Evolutionary conservation across 495 filamentous ascomycete species (phyloP), one percentile per base, ranked within the genome.

Genomic region (Annulohypoxylon maeteangense): DNA sequence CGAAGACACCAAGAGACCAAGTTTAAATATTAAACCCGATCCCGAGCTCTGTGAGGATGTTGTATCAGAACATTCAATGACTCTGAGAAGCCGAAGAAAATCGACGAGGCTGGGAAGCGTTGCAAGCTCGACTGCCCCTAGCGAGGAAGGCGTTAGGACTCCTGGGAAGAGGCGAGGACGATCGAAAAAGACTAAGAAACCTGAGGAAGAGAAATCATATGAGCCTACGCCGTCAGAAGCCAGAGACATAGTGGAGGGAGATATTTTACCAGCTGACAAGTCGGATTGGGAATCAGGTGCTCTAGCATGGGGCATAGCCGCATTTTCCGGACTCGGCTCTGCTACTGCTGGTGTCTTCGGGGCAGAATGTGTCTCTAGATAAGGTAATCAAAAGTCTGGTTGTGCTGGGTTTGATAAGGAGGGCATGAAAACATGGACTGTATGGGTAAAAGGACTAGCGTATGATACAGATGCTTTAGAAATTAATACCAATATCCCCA

Each of bases 211-310:
- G 32, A 53, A 67, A 25, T 60, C 76, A 1, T 82, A 82, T 22
- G 58, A 74, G 34, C 79, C 81, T 7, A 68, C 65, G 1, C 66
- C 69, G 14, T 74, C 66, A 11, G 76, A 71, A 18, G 40, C 55
- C 25, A 66, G 53, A 1, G 73, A 67, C 0, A 20, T 68, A 2
- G 63, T 70, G 0, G 74, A 80, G 60, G 76, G 76, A 0, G 81
- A 82, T 63, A 55, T 74, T 8, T 14, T 79, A 2, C 77, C 76
- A 12, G 72, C 72, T 3, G 70, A 74, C 8, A 80, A 78, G 8
- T 74, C 80, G 25, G 83, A 86, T 44, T 83, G 82, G 81, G 84
- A 86, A 55, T 75, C 76, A 14, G 79, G 76, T 3, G 76, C 83
- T 31, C 71, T 86, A 4, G 79, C 81, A 4, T 85, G 83, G 83